phyloP scores from a whole-genome alignment of 176 grass and related monocot genomes.

The Phoenix roebelenii region DNA sequence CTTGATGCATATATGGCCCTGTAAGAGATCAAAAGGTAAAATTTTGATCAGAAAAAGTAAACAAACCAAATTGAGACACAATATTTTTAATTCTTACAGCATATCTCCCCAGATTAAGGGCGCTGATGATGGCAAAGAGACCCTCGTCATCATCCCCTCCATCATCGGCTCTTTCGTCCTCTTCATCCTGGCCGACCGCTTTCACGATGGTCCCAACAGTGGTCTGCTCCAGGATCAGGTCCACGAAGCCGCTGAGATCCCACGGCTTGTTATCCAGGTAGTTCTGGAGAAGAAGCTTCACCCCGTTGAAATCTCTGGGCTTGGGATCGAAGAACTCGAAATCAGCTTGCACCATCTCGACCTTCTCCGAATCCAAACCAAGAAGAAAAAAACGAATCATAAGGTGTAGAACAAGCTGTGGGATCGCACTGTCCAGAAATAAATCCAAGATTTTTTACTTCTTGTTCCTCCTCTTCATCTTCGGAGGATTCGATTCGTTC shows the following conservation, averaged over 20 bases:
- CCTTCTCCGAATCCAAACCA: slow-evolving; percentile 3
- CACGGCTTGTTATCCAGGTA: slow-evolving; percentile 71
- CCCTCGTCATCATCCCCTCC: slow-evolving; percentile 27
- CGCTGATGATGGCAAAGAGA: slow-evolving; percentile 57
- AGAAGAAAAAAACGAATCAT: neutral
- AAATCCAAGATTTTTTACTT: too few species aligned
- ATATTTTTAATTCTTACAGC: slow-evolving; percentile 6
- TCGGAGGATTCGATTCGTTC: neutral
- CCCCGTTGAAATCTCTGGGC: slow-evolving; percentile 57
- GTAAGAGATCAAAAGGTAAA: neutral
- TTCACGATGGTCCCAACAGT: slow-evolving; percentile 85
- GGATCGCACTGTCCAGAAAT: neutral
- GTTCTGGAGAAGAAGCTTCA: slow-evolving; percentile 55
- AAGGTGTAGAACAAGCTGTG: neutral
- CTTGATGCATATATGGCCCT: slow-evolving; percentile 61
- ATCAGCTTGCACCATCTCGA: slow-evolving; percentile 63
- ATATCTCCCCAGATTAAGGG: slow-evolving; percentile 68
- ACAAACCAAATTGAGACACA: too few species aligned
- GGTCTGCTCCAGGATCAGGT: slow-evolving; percentile 64
- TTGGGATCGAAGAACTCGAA: slow-evolving; percentile 96
- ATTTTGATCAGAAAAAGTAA: too few species aligned
- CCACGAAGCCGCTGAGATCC: slow-evolving; percentile 87
- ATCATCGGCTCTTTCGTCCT: slow-evolving; percentile 5
- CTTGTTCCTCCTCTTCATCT: slow-evolving; percentile 13
- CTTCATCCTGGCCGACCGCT: slow-evolving; percentile 35